Evolutionary conservation across 2,329 filamentous ascomycete species (phyloP).

Genomic region (Arthrobotrys pseudoclavata): DNA sequence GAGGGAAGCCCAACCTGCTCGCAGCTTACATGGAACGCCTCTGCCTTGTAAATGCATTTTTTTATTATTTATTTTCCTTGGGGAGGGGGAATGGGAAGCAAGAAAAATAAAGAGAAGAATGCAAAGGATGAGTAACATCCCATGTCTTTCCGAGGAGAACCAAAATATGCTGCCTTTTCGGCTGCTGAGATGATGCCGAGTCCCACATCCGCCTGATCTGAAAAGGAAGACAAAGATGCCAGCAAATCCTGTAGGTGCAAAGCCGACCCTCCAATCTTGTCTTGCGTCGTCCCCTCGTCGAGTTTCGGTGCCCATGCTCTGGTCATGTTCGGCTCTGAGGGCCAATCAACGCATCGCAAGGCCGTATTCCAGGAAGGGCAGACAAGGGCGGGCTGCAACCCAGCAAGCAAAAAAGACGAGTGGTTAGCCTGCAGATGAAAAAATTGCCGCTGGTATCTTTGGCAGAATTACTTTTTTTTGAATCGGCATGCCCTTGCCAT

Average conservation of each 20-base stretch:
- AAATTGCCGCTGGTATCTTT: slow-evolving; percentile 58
- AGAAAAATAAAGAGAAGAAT: slow-evolving; percentile 11
- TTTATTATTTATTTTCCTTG: slow-evolving; percentile 11
- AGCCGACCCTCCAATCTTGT: slow-evolving; percentile 55
- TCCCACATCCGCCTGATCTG: slow-evolving; percentile 41
- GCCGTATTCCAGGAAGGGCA: slow-evolving; percentile 43
- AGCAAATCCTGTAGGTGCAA: slow-evolving; percentile 53
- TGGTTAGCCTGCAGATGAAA: slow-evolving; percentile 53
- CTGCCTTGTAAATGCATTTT: slow-evolving; percentile 40
- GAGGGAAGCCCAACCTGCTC: slow-evolving; percentile 41
- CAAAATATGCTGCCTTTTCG: slow-evolving; percentile 7
- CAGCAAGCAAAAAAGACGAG: slow-evolving; percentile 49
- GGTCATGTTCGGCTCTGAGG: slow-evolving; percentile 51
- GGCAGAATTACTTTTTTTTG: slow-evolving; percentile 40
- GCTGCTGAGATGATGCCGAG: slow-evolving; percentile 24
- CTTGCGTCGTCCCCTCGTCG: slow-evolving; percentile 54
- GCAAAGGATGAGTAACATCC: background rate
- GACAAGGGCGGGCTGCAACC: slow-evolving; percentile 49
- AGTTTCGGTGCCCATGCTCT: slow-evolving; percentile 50
- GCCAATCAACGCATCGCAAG: slow-evolving; percentile 56
- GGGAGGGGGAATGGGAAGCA: background rate
- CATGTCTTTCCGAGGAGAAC: slow-evolving; percentile 5
- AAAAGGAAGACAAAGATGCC: slow-evolving; percentile 28
- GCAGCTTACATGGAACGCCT: slow-evolving; percentile 49
- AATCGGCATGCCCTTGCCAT: slow-evolving; percentile 52